Conservation (phyloP, 2,329 filamentous ascomycete genomes). For the Colletotrichum australisinense region DNA sequence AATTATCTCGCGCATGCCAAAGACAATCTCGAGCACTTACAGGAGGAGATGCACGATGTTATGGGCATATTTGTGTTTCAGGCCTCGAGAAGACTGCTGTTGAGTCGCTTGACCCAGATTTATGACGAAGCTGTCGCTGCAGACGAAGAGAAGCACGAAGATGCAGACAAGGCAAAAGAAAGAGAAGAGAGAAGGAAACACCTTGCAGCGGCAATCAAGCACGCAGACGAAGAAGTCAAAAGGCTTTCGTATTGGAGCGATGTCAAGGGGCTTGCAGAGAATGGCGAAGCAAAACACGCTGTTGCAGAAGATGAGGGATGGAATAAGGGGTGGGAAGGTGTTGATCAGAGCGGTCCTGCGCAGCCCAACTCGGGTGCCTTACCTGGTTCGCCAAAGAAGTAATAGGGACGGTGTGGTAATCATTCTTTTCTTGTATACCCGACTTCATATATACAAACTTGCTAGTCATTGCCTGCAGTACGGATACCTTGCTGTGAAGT, state of each 20-base stretch:
- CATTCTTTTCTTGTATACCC: constrained; percentile 38
- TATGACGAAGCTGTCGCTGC: constrained; percentile 67
- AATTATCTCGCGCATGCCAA: constrained; percentile 83
- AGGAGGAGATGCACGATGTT: constrained; percentile 83
- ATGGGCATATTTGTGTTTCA: constrained; percentile 93
- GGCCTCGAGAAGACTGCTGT: constrained; percentile 81
- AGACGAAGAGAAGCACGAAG: constrained; percentile 53
- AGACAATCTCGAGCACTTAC: constrained; percentile 80
- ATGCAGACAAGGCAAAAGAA: constrained; percentile 43
- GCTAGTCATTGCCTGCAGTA: background rate
- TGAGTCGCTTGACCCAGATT: constrained; percentile 75
- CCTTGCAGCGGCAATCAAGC: constrained; percentile 78
- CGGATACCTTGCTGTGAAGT: background rate
- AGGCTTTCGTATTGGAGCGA: constrained; percentile 91
- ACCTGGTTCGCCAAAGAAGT: constrained; percentile 23
- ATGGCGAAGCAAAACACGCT: constrained; percentile 58
- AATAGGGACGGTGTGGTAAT: background rate
- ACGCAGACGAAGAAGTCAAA: constrained; percentile 84
- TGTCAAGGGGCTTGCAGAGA: constrained; percentile 74
- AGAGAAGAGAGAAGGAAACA: constrained; percentile 69
- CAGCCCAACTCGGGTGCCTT: constrained; percentile 44
- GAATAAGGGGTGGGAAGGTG: constrained; percentile 60
- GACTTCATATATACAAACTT: constrained; percentile 7
- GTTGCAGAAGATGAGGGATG: constrained; percentile 56
- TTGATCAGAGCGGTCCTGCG: constrained; percentile 64